phyloP scores from a whole-genome alignment of 768 basidiomycete species.

The Tephrocybe sp. region DNA sequence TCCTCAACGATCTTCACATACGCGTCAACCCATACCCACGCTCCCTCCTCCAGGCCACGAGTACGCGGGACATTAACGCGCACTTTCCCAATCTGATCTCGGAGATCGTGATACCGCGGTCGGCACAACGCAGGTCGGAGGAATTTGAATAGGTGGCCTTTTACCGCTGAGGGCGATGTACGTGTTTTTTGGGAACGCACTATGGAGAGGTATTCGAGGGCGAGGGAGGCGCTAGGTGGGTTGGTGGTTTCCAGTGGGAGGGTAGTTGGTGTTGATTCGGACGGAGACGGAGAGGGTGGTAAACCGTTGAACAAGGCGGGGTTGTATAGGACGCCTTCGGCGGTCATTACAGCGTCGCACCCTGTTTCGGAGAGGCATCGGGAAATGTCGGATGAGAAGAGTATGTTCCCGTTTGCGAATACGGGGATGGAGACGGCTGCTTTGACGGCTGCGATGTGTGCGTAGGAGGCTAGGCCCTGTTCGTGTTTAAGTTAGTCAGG shows the following conservation, averaged over 20 bases:
- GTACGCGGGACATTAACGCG: conserved; percentile 10
- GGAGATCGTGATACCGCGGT: conserved; percentile 56
- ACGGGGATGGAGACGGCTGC: conserved; percentile 88
- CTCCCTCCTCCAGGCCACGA: conserved; percentile 28
- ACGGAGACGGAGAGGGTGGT: no score
- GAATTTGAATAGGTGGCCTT: conserved; percentile 92
- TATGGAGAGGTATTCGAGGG: conserved; percentile 84
- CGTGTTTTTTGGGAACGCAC: conserved; percentile 69
- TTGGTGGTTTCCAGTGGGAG: conserved; percentile 30
- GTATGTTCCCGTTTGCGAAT: conserved; percentile 95
- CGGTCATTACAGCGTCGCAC: conserved; percentile 91
- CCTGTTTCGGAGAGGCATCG: conserved; percentile 81
- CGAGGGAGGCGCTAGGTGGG: conserved; percentile 61
- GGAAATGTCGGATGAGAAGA: conserved; percentile 81
- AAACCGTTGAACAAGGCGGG: conserved; percentile 66
- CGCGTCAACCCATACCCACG: conserved; percentile 36
- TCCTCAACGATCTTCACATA: conserved; percentile 47
- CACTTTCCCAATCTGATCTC: conserved; percentile 65
- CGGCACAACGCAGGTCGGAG: conserved; percentile 71
- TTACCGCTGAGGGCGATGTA: conserved; percentile 63
- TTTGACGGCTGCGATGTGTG: conserved; percentile 2
- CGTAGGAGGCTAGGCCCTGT: neutral
- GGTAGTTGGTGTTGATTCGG: no score
- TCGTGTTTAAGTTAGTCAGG: neutral
- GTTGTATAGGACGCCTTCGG: conserved; percentile 93